A percentile compares a stretch with the other conserved stretches of the same genome.
Conservation (phyloP, 495 filamentous ascomycete genomes). For the Talaromyces proteolyticus region DNA sequence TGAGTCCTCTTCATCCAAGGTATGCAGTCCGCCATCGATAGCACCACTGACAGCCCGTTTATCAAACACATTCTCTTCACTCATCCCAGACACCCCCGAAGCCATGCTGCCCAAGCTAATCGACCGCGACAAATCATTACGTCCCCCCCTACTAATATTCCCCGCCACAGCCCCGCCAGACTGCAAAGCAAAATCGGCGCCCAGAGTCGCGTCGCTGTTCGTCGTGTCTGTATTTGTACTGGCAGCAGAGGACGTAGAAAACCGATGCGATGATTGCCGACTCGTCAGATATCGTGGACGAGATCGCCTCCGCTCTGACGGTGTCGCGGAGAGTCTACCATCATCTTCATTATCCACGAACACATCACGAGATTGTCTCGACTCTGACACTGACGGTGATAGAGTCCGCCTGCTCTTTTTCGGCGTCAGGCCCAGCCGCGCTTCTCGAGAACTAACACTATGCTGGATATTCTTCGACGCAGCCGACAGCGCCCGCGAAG, state of each 20-base stretch:
- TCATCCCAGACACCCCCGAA: conserved; percentile 78
- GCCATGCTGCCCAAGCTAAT: conserved; percentile 92
- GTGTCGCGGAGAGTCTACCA: conserved; percentile 16
- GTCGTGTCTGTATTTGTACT: conserved; percentile 53
- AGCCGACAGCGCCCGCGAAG: conserved; percentile 45
- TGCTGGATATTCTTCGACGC: conserved; percentile 25
- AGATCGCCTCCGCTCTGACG: conserved; percentile 33
- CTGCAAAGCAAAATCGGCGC: conserved; percentile 82
- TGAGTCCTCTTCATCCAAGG: conserved; percentile 57
- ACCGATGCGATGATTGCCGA: conserved; percentile 70
- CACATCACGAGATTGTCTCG: conserved; percentile 27
- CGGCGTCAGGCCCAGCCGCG: background rate
- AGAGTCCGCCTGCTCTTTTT: conserved; percentile 5
- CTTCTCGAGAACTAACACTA: conserved; percentile 5
- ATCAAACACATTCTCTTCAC: conserved; percentile 49
- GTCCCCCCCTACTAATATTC: conserved; percentile 31
- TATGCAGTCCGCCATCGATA: conserved; percentile 49
- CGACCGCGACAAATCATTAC: conserved; percentile 62
- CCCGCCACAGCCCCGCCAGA: conserved; percentile 75
- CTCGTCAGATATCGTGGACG: conserved; percentile 69
- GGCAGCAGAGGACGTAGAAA: conserved; percentile 69
- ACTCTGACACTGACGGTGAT: conserved; percentile 4
- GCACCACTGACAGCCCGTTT: conserved; percentile 29
- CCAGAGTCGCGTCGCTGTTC: conserved; percentile 65
- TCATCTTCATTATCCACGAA: conserved; percentile 17